These are phyloP conservation scores for Kodamaea leandrae DNA, from an alignment of 805 yeast genomes.

Conservation along the genomic window DNA sequence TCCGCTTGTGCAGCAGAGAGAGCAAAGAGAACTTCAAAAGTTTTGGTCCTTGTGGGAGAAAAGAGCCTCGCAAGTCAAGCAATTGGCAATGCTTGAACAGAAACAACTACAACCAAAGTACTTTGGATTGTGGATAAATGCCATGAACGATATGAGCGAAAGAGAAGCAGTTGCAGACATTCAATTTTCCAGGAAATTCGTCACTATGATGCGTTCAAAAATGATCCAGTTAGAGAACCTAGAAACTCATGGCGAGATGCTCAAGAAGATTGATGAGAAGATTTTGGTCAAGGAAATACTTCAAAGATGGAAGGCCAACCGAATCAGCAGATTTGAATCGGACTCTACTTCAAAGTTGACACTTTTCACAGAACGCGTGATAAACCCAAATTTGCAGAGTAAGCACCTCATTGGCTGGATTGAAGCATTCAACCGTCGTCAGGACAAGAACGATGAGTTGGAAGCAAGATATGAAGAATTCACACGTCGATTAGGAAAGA, in stretches of 20 bases:
- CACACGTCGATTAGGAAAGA: neutral
- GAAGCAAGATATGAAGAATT: constrained; percentile 10
- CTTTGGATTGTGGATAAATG: constrained; percentile 8
- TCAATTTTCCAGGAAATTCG: constrained; percentile 20
- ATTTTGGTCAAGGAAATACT: neutral
- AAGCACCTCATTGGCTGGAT: constrained; percentile 23
- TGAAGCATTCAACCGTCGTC: constrained; percentile 15
- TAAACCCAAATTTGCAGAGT: constrained; percentile 14
- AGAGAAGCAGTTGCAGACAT: constrained; percentile 17
- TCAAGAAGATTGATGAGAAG: neutral
- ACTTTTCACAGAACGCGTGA: constrained; percentile 16
- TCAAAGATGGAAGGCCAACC: constrained; percentile 23
- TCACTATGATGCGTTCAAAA: constrained; percentile 10
- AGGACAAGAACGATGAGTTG: constrained; percentile 10
- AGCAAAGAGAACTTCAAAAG: neutral
- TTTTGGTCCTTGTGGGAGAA: neutral
- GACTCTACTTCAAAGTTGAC: constrained; percentile 17
- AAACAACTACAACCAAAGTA: neutral
- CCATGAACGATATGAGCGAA: constrained; percentile 5
- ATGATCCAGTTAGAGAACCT: neutral
- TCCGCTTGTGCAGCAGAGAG: neutral
- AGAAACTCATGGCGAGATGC: neutral
- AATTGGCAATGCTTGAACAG: neutral
- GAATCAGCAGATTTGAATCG: constrained; percentile 21
- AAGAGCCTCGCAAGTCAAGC: too few species aligned